Evolutionary conservation across 495 filamentous ascomycete genomes (phyloP).

Genomic region (Hyphodiscus hymeniophilus): DNA sequence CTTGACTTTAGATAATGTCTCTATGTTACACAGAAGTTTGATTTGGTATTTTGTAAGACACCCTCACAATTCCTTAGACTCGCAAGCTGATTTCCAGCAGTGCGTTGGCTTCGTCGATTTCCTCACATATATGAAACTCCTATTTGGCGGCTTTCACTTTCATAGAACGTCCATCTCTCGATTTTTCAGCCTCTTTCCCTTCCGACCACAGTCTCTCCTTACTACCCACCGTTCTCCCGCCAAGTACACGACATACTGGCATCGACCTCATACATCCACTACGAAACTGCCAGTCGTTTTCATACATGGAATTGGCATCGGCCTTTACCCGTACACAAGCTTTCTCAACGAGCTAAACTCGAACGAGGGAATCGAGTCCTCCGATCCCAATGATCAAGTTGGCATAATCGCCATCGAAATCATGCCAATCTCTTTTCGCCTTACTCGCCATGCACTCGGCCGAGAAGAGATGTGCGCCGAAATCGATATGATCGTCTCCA

Average conservation of each 20-base stretch:
- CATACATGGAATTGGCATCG: constrained; percentile 65
- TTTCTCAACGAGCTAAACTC: constrained; percentile 45
- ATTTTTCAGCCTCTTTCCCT: constrained; percentile 41
- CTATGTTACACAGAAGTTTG: constrained; percentile 51
- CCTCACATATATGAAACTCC: constrained; percentile 34
- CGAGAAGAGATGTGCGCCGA: constrained; percentile 41
- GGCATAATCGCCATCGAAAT: constrained; percentile 59
- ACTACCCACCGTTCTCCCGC: constrained; percentile 33
- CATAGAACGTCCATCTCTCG: constrained; percentile 25
- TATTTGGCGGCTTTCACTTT: constrained; percentile 32
- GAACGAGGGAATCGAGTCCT: constrained; percentile 18
- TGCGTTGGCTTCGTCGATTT: constrained; percentile 39
- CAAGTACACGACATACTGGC: constrained; percentile 51
- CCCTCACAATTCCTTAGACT: constrained; percentile 7
- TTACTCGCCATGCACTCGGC: constrained; percentile 41
- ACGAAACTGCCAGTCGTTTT: constrained; percentile 51
- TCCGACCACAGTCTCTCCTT: constrained; percentile 39
- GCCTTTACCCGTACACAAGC: constrained; percentile 50
- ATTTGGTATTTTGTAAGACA: constrained; percentile 52
- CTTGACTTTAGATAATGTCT: constrained; percentile 55
- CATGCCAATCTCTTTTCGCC: constrained; percentile 51
- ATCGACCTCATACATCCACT: constrained; percentile 50
- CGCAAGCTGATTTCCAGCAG: constrained; percentile 6
- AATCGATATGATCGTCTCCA: constrained; percentile 39
- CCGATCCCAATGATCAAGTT: constrained; percentile 34